A percentile compares a stretch with the other conserved stretches of the same genome.
These are phyloP conservation scores for Phytophthora chlamydospora DNA, from an alignment of 352 stramenopile genomes.

Conservation along the genomic window DNA sequence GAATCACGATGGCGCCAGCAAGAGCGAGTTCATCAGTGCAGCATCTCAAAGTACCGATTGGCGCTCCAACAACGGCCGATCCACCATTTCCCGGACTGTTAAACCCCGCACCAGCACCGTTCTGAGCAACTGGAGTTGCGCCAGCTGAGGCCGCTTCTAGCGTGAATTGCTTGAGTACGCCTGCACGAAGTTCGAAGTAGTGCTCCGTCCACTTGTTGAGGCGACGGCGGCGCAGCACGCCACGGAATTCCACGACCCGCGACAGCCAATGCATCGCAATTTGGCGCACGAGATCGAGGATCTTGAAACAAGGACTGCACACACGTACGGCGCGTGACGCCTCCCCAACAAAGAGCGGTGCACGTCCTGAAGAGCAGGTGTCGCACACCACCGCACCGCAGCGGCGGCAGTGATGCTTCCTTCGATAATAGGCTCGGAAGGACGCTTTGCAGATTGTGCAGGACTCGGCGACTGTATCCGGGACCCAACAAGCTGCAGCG, in stretches of 20 bases:
- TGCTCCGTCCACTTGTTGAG: conserved; percentile 85
- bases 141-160: conserved; percentile 44
- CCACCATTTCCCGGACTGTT: conserved; percentile 20
- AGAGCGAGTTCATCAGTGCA: conserved; percentile 76
- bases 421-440: conserved; percentile 81
- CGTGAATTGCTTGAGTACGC: conserved; percentile 81
- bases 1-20: conserved; percentile 82
- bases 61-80: conserved; percentile 2
- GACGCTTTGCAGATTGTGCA: conserved; percentile 72
- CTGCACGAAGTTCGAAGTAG: conserved; percentile 80
- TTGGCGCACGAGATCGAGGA: conserved; percentile 72
- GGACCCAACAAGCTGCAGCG: conserved; percentile 77
- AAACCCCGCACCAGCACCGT: conserved; percentile 20
- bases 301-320: conserved; percentile 68
- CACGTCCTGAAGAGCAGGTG: conserved; percentile 70
- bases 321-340: conserved; percentile 69
- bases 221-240: conserved; percentile 70
- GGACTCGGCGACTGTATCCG: conserved; percentile 63
- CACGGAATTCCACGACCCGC: conserved; percentile 71
- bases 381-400: conserved; percentile 83
- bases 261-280: conserved; percentile 74
- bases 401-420: conserved; percentile 76
- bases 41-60: conserved; percentile 12
- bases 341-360: conserved; percentile 77
- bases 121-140: conserved; percentile 19